Evolutionary conservation across 257 asterid genomes (phyloP), one percentile per base, ranked within the genome.

Genomic region (Scutellaria minor): DNA sequence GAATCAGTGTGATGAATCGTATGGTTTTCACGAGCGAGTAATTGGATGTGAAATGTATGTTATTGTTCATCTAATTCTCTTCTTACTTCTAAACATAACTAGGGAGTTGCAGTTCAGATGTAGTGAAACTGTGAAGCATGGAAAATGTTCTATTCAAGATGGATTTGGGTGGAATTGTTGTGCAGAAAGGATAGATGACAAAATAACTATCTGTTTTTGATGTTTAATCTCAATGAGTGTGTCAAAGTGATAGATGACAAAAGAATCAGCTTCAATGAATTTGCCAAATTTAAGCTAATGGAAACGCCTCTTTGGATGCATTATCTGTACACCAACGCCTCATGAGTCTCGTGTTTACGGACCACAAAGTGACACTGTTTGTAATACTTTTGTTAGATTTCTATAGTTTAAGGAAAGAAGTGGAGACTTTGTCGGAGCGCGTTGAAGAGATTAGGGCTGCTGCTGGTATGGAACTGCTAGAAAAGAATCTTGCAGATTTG

Each of bases 321-420:
- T n/a, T 60, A 15, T 62, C 4, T 58, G 48, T 14, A 20, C 41
- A 68, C 12, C 5, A 47, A 31, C 35, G 53, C 61, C 48, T 60
- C 47, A 62, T 42, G 47, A 35, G 41, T 64, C 51, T 47, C 31
- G 18, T 61, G 15, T 74, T 52, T 46, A 64, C 59, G 24, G 70
- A 77, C 57, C 39, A 74, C 50, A 47, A 73, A 55, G 45, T 68
- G 68, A 53, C 57, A 5, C 40, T 62, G 18, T 69, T 9, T 64
- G 18, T 79, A 45, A 35, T 54, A 71, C 58, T 39, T 57, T 72
- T 77, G 73, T 69, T 93, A 95, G 99, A 95, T 86, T 95, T 91
- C 84, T 95, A 89, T 80, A 65, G 88, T 48, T 78, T 95, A 74
- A 90, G 99, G 83, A 91, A 73, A 83, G 92, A 95, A 52, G 95